Percentiles rank a stretch among this genome's conserved stretches.
phyloP scores from a whole-genome alignment of 495 filamentous ascomycete genomes.

The Annulohypoxylon stygium region DNA sequence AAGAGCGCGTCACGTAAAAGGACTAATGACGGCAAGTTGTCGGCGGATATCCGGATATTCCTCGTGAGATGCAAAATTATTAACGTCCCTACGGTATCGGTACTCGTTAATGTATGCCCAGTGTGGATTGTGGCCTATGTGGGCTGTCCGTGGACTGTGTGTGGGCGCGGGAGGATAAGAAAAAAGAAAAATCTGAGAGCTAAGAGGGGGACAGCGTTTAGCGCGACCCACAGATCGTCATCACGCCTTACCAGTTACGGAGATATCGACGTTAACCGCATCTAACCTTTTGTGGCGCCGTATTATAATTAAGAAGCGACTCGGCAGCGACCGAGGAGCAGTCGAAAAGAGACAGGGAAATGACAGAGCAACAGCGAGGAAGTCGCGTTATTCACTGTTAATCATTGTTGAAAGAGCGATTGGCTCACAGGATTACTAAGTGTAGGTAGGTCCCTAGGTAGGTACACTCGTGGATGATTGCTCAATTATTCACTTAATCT shows the following conservation, averaged over 20 bases:
- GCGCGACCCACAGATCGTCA: constrained; percentile 24
- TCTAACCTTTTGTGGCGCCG: too few species aligned
- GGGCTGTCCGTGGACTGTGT: neutral
- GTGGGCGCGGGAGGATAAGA: constrained; percentile 18
- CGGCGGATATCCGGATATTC: constrained; percentile 54
- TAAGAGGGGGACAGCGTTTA: constrained; percentile 12
- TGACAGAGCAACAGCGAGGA: too few species aligned
- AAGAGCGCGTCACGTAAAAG: constrained; percentile 21
- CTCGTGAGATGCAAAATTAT: constrained; percentile 47
- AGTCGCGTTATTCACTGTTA: too few species aligned
- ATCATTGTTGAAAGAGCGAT: too few species aligned
- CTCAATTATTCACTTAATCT: too few species aligned
- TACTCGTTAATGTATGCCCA: constrained; percentile 25
- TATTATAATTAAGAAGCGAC: too few species aligned
- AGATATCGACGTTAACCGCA: too few species aligned
- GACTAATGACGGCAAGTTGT: constrained; percentile 50
- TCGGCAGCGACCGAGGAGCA: too few species aligned
- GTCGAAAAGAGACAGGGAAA: too few species aligned
- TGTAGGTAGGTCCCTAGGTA: too few species aligned
- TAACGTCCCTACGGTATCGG: neutral
- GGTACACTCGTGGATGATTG: too few species aligned
- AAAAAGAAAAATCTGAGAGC: constrained; percentile 3
- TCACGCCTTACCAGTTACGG: constrained; percentile 1
- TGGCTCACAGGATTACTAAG: too few species aligned
- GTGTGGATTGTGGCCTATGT: constrained; percentile 10